Conservation (phyloP, 352 stramenopile species). For the Globisporangium canariense region DNA sequence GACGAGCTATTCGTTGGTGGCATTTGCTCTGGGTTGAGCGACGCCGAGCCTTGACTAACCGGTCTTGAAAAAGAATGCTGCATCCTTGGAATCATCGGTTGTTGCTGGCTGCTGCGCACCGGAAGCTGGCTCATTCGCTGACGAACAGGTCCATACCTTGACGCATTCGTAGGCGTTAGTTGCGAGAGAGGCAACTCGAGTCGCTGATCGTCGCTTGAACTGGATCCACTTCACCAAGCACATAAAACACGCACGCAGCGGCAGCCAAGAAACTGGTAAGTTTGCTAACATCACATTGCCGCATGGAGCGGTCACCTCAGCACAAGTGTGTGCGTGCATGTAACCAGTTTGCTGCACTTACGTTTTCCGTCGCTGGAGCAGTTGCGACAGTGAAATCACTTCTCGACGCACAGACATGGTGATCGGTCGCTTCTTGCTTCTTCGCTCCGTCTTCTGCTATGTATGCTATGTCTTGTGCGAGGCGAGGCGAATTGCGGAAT, state of each 20-base stretch:
- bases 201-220: neutral
- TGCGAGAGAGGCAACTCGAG: conserved; percentile 8
- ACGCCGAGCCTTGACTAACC: conserved; percentile 5
- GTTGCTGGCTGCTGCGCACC: conserved; percentile 2
- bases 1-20: neutral
- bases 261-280: conserved; percentile 7
- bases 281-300: neutral
- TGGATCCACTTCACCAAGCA: neutral
- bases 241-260: neutral
- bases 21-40: conserved; percentile 9
- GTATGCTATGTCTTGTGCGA: neutral
- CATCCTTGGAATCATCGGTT: neutral
- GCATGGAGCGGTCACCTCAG: neutral
- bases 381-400: conserved; percentile 68
- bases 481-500: conserved; percentile 11
- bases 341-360: conserved; percentile 9
- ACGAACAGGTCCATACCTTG: conserved; percentile 13
- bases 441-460: neutral
- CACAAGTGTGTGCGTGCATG: conserved; percentile 5
- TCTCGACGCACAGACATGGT: conserved; percentile 63
- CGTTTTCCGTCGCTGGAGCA: conserved; percentile 54
- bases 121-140: conserved; percentile 11
- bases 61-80: neutral
- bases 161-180: conserved; percentile 3
- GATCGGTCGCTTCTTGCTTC: neutral